Evolutionary conservation across 139 green algal species (phyloP), one percentile per base, ranked within the genome.

Genomic region (Bryopsis sp.): DNA sequence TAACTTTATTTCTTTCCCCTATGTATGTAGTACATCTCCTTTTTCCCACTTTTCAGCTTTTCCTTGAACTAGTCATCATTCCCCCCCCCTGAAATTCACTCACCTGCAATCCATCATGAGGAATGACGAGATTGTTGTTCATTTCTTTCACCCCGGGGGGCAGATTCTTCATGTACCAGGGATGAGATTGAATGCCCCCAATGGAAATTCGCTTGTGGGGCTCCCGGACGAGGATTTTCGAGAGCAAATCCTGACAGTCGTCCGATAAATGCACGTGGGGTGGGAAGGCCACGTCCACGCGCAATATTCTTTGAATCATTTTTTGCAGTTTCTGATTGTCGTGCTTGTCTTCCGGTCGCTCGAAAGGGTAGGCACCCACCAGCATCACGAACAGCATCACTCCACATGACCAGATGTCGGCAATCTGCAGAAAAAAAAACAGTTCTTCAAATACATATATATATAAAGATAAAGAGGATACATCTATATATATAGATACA

Each of bases 321-420:
- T 89, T 89, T 72, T 87, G 87, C 73, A 93, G 84, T 70, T 89
- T 89, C 61, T 85, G 76, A 35, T 79, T 80, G 74, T 93, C 87
- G 58, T 85, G 76, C 59, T 91, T 89, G 78, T 96, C 90, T 70
- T 95, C 88, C 2, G 89, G 86, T 59, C 89, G 80, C 83, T 97
- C 93, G 75, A 99, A 99, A 4, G 95, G 95, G 72, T 99, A 99
- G 1, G 86, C 84, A 11, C 90, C 90, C 36, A 91, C 87, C 71
- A 91, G 75, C 95, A 99, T 98, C 22, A 98, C 93, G 74, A 95
- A 99, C 68, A 99, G 82, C 80, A 96, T 97, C 22, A 99, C 95
- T 1, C 95, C 95, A 75, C 89, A 95, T 1, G 83, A 95, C 95
- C 95, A 98, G 60, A 98, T 90, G 83, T 98, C 93, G 0, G 93